Base-by-base conservation (phyloP, 108 stramenopile genomes). In the Pseudonitzschia delicatissima region DNA sequence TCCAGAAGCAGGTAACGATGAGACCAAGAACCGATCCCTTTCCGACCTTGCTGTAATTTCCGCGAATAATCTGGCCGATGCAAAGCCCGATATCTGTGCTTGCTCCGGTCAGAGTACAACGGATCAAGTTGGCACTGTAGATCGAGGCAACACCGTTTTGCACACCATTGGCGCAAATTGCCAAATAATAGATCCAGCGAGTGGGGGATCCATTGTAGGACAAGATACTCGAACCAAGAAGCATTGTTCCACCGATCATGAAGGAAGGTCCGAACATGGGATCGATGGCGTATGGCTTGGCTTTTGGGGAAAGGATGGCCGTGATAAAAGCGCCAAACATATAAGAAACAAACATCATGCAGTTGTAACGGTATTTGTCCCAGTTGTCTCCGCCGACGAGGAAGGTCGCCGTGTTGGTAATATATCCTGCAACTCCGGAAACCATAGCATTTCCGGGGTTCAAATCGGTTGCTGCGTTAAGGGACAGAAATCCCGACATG, bases 71-170 rank as follows among this genome's bases (percentile, higher is more conserved):
- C 52, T 82, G 78, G 0, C 69, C 82, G 29, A 73, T 6, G 28
- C 65, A 53, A 6, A 75, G 37, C 1, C 69, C 78, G 45, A 82
- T 74, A 69, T 82, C 82, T n/a, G 78, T 78, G 3, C 68, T 69
- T 0, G 69, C 73, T 62, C 82, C 78, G 13, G 67, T 68, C 32
- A 69, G 42, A 4, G 82, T 44, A 17, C 67, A 77, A 1, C 82
- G 66, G 37, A 82, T 75, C 15, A 79, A 62, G 42, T 82, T 82
- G 33, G 72, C 69, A 17, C 70, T 69, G 40, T 74, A 75, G 27
- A 57, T 66, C 8, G 82, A 82, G 15, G 82, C 72, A 34, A 82
- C 64, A 28, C 82, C 69, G 70, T 82, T 82, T 60, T 74, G 73
- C 42, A 79, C 68, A 32, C 82, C 78, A 25, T 50, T 57, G 28